Percentiles rank a stretch among this genome's conserved stretches.
Evolutionary conservation across 75 land plant species (phyloP).

Genomic region (Cunninghamia lanceolata): DNA sequence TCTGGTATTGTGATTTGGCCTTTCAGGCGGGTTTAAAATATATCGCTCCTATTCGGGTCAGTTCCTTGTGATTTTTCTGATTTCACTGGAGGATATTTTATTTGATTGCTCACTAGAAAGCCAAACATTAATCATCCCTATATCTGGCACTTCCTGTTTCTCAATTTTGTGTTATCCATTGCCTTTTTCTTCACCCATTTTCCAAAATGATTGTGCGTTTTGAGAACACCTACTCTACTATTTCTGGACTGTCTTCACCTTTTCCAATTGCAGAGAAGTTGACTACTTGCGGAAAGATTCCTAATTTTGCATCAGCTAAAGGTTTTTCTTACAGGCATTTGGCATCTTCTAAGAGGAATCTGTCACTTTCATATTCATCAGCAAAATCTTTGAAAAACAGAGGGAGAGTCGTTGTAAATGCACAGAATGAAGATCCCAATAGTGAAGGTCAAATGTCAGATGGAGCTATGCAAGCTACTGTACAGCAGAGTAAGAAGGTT

Average conservation of each 20-base stretch:
- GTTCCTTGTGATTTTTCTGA: not conserved
- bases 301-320: conserved; percentile 2
- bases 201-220: not conserved
- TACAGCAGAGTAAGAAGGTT: conserved; percentile 81
- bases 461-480: conserved; percentile 34
- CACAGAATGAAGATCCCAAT: conserved; percentile 14
- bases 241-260: not conserved
- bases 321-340: not conserved
- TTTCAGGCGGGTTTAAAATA: not conserved
- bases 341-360: not conserved
- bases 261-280: not conserved
- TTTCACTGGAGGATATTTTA: not conserved
- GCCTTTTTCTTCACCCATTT: not conserved
- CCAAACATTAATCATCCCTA: not conserved
- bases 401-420: conserved; percentile 3
- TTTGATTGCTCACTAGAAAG: not conserved
- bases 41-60: not conserved
- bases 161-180: not conserved
- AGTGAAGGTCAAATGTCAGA: conserved; percentile 15
- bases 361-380: not conserved
- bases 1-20: not conserved
- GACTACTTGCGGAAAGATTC: not conserved
- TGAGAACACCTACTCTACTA: not conserved
- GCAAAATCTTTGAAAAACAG: not conserved
- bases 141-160: not conserved